phyloP scores from a whole-genome alignment of 2,329 filamentous ascomycete genomes.

The Xylaria sp. region DNA sequence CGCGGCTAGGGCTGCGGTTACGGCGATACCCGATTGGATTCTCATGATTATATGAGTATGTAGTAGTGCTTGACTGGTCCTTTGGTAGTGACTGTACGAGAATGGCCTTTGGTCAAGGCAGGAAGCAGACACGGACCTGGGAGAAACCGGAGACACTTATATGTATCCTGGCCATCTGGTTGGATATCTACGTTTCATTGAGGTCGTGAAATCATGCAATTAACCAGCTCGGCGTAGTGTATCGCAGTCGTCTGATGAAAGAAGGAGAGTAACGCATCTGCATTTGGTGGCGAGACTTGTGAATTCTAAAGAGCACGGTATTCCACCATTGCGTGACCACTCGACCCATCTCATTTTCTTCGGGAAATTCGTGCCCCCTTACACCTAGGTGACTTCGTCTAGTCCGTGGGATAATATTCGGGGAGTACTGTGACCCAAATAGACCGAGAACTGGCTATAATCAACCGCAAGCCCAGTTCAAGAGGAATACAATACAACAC shows the following conservation, averaged over 20 bases:
- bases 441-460: background rate
- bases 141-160: constrained; percentile 14
- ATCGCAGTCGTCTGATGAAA: background rate
- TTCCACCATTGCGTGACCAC: constrained; percentile 19
- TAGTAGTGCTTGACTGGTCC: background rate
- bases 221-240: background rate
- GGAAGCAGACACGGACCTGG: background rate
- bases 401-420: constrained; percentile 13
- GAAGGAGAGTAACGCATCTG: background rate
- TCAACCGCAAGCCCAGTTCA: background rate
- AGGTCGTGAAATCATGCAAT: background rate
- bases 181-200: background rate
- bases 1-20: constrained; percentile 2
- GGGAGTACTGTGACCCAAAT: constrained; percentile 18
- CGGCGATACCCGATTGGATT: constrained; percentile 1
- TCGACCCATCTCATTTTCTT: background rate
- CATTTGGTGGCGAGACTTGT: background rate
- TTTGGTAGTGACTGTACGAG: background rate
- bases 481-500: background rate
- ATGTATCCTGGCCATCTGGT: background rate
- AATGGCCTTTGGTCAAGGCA: background rate
- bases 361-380: background rate
- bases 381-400: background rate
- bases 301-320: background rate
- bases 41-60: constrained; percentile 12